These are phyloP conservation scores for Malassezia slooffiae DNA, from an alignment of 1,284 basidiomycete species.

Conservation along the genomic window DNA sequence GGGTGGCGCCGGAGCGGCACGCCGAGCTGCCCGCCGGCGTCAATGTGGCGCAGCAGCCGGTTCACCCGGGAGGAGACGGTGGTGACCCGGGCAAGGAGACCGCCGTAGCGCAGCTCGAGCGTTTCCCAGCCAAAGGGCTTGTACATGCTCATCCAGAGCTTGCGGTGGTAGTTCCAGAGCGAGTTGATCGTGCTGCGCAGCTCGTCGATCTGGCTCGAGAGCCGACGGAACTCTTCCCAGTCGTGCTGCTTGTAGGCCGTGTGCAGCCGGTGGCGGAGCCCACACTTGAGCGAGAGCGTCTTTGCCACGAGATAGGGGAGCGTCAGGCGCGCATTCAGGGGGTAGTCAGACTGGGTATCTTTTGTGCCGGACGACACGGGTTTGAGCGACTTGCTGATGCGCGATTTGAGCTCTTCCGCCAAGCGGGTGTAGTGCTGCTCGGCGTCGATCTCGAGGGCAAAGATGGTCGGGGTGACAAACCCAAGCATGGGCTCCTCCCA, in stretches of 20 bases:
- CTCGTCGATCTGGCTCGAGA: constrained; percentile 14
- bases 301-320: too few relatives aligned
- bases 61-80: constrained; percentile 40
- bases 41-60: too few relatives aligned
- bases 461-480: constrained; percentile 26
- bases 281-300: constrained; percentile 16
- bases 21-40: too few relatives aligned
- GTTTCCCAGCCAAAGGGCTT: constrained; percentile 46
- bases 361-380: too few relatives aligned
- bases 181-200: constrained; percentile 23
- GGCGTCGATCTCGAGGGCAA: constrained; percentile 21
- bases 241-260: constrained; percentile 22
- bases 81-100: constrained; percentile 39
- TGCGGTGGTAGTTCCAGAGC: constrained; percentile 42
- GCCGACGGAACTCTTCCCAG: constrained; percentile 20
- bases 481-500: constrained; percentile 41
- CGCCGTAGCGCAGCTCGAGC: constrained; percentile 47
- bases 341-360: too few relatives aligned
- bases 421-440: constrained; percentile 19
- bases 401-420: too few relatives aligned
- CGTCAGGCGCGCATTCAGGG: too few relatives aligned
- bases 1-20: too few relatives aligned
- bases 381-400: too few relatives aligned
- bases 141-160: constrained; percentile 41
- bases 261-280: constrained; percentile 22